Conservation (phyloP, 768 basidiomycete species). For the Nevesoporus exiguus region DNA sequence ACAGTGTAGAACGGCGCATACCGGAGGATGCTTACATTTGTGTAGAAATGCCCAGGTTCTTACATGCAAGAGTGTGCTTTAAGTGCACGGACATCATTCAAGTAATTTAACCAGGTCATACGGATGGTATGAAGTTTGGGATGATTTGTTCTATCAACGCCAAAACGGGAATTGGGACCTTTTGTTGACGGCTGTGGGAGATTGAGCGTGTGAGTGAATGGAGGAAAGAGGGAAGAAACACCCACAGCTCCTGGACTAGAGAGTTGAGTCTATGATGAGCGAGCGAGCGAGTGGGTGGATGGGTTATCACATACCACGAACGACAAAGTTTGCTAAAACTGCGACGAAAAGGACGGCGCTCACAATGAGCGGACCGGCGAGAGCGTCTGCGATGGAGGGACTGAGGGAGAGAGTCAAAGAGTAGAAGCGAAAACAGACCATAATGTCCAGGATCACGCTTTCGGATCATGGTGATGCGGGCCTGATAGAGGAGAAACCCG, state of each 20-base stretch:
- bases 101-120: neutral
- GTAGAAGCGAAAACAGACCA: slow-evolving; percentile 47
- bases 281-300: neutral
- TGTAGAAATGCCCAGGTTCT: neutral
- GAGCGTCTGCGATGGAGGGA: slow-evolving; percentile 59
- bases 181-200: slow-evolving; percentile 23
- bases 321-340: slow-evolving; percentile 81
- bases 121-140: slow-evolving; percentile 19
- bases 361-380: slow-evolving; percentile 79
- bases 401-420: neutral
- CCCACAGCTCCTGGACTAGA: slow-evolving; percentile 61
- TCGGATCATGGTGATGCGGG: slow-evolving; percentile 87
- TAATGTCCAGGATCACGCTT: slow-evolving; percentile 86
- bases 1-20: neutral
- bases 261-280: slow-evolving; percentile 3
- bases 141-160: slow-evolving; percentile 21
- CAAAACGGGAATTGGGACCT: slow-evolving; percentile 30
- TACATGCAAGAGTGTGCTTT: neutral
- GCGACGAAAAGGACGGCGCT: slow-evolving; percentile 83
- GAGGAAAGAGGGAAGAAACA: neutral
- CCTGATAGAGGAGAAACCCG: slow-evolving; percentile 82
- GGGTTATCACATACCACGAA: slow-evolving; percentile 61
- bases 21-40: neutral
- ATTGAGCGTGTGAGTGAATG: neutral
- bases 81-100: neutral